phyloP scores from a whole-genome alignment of 805 yeast species.

The Teunomyces cretensis region DNA sequence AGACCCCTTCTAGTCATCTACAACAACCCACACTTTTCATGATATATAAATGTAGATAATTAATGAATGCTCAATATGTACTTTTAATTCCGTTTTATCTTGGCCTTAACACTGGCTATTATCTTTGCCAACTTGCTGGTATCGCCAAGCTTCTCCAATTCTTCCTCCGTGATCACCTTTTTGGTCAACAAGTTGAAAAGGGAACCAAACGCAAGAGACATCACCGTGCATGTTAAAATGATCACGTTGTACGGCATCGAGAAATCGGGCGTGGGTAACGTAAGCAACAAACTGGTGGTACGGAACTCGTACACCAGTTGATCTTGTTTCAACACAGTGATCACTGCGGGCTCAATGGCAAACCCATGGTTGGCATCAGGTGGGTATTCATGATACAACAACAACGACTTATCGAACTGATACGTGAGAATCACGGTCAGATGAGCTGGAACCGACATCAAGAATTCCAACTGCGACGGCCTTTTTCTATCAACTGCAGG shows the following conservation, averaged over 20 bases:
- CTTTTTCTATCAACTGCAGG: slow-evolving; percentile 80
- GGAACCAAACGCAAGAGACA: slow-evolving; percentile 90
- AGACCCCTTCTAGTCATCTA: slow-evolving; percentile 70
- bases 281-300: slow-evolving; percentile 81
- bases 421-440: slow-evolving; percentile 63
- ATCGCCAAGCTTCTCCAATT: slow-evolving; percentile 42
- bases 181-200: slow-evolving; percentile 76
- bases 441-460: slow-evolving; percentile 61
- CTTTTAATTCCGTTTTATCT: not conserved
- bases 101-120: not conserved
- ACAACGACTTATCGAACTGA: slow-evolving; percentile 82
- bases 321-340: slow-evolving; percentile 47
- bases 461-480: slow-evolving; percentile 80
- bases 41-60: too few species aligned
- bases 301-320: slow-evolving; percentile 50
- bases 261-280: slow-evolving; percentile 95
- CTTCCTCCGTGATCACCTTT: slow-evolving; percentile 72
- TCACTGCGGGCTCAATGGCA: slow-evolving; percentile 87
- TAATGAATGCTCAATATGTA: too few species aligned
- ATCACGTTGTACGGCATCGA: slow-evolving; percentile 98
- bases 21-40: not conserved
- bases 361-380: slow-evolving; percentile 99
- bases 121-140: slow-evolving; percentile 7
- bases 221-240: slow-evolving; percentile 86
- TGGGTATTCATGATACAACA: slow-evolving; percentile 90